These are phyloP conservation scores for Penicillium fuscoglaucum DNA, from an alignment of 2,329 filamentous ascomycete species.

Conservation along the genomic window DNA sequence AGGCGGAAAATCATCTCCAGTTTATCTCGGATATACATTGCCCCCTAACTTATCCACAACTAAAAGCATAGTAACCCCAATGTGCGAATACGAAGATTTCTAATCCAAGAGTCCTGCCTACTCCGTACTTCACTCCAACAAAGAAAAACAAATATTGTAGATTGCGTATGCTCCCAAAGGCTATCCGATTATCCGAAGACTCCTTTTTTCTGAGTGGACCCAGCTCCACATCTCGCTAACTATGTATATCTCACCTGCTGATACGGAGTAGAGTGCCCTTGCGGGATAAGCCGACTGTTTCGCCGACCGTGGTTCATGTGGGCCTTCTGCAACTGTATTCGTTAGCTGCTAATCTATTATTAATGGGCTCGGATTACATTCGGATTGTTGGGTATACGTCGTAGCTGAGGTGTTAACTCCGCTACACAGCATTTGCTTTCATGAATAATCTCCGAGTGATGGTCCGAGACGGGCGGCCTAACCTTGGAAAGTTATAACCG, in stretches of 20 bases:
- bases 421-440: not conserved
- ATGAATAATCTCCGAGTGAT: conserved; percentile 11
- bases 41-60: not conserved
- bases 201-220: conserved; percentile 20
- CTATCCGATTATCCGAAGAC: conserved; percentile 25
- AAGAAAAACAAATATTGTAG: not conserved
- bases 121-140: not conserved
- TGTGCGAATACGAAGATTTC: not conserved
- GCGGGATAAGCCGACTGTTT: conserved; percentile 27
- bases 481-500: not conserved
- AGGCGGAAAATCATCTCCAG: not conserved
- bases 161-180: conserved; percentile 1
- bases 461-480: not conserved
- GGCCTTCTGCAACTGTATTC: conserved; percentile 8
- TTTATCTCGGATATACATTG: not conserved
- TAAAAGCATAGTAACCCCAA: not conserved
- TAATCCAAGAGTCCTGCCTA: not conserved
- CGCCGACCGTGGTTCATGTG: conserved; percentile 21
- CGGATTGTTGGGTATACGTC: not conserved
- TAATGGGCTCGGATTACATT: conserved; percentile 1
- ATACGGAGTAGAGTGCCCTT: conserved; percentile 13
- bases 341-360: not conserved
- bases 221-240: conserved; percentile 26
- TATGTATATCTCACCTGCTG: conserved; percentile 18
- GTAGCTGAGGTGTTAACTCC: not conserved